These are phyloP conservation scores for Hypoxylon sp. DNA, from an alignment of 2,329 filamentous ascomycete species.

Conservation along the genomic window DNA sequence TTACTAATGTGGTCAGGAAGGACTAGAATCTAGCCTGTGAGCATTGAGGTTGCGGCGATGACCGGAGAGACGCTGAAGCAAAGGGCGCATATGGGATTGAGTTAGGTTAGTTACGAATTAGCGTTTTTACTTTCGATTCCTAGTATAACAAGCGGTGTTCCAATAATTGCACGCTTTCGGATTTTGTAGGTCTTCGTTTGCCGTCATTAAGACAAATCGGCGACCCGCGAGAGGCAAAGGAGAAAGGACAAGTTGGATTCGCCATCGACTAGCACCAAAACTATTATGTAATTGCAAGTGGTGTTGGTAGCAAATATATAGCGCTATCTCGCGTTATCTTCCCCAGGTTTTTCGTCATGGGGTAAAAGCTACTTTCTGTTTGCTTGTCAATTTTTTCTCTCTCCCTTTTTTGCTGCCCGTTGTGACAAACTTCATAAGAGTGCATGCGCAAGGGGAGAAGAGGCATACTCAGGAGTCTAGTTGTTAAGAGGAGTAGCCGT, in stretches of 20 bases:
- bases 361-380: conserved; percentile 2
- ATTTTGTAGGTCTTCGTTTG: conserved; percentile 17
- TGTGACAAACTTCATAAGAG: conserved; percentile 2
- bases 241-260: conserved; percentile 13
- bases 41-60: too few species aligned
- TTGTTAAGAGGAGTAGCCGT: conserved; percentile 1
- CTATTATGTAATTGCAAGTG: conserved; percentile 35
- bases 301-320: conserved; percentile 8
- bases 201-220: conserved; percentile 19
- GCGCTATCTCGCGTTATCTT: conserved; percentile 23
- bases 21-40: too few species aligned
- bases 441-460: conserved; percentile 1
- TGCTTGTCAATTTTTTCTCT: not conserved
- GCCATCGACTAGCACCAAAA: conserved; percentile 5
- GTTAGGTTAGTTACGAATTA: too few species aligned
- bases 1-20: too few species aligned
- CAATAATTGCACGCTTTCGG: not conserved
- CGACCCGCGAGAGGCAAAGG: conserved; percentile 13
- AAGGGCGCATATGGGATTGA: too few species aligned
- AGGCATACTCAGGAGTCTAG: conserved; percentile 1
- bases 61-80: too few species aligned
- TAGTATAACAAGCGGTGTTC: not conserved
- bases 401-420: not conserved
- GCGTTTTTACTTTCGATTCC: too few species aligned
- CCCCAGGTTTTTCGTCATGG: conserved; percentile 25